A percentile compares a stretch with the other conserved stretches of the same genome.
Conservation (phyloP, 805 yeast species). For the Sugiyamaella smithiae region DNA sequence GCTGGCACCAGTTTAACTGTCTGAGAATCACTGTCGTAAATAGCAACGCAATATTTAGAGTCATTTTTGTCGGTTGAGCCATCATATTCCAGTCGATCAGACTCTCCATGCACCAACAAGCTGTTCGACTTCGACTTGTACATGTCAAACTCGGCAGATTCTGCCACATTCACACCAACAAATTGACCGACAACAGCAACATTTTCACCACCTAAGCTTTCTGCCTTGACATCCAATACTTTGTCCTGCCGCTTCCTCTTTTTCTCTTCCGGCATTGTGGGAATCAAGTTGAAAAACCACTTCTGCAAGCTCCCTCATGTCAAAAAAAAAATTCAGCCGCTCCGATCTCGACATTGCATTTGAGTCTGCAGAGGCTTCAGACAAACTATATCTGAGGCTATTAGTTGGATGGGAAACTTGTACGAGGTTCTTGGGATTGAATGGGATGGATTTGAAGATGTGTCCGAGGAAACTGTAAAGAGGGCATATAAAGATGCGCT, state of each 20-base stretch:
- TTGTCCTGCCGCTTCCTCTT: constrained; percentile 4
- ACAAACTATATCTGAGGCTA: too few species aligned
- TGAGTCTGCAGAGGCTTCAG: too few species aligned
- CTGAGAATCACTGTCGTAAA: constrained; percentile 67
- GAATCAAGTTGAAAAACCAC: too few species aligned
- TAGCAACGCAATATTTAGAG: constrained; percentile 65
- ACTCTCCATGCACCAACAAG: constrained; percentile 74
- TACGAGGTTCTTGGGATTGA: constrained; percentile 57
- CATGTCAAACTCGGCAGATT: constrained; percentile 57
- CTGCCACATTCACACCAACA: constrained; percentile 68
- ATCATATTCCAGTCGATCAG: constrained; percentile 65
- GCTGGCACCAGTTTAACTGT: constrained; percentile 61
- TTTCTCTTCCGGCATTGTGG: constrained; percentile 7
- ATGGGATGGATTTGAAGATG: constrained; percentile 37
- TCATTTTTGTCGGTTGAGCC: constrained; percentile 45
- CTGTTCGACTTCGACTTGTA: constrained; percentile 46
- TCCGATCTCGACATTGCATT: too few species aligned
- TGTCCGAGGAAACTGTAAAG: constrained; percentile 42
- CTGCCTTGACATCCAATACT: constrained; percentile 4
- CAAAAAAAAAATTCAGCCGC: too few species aligned
- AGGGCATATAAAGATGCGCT: constrained; percentile 62
- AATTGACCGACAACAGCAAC: constrained; percentile 65
- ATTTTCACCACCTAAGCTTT: background rate
- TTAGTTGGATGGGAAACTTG: constrained; percentile 36
- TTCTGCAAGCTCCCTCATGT: too few species aligned